Evolutionary conservation across 1,284 basidiomycete species (phyloP), one percentile per base, ranked within the genome.

Genomic region (Wallemia hederae): DNA sequence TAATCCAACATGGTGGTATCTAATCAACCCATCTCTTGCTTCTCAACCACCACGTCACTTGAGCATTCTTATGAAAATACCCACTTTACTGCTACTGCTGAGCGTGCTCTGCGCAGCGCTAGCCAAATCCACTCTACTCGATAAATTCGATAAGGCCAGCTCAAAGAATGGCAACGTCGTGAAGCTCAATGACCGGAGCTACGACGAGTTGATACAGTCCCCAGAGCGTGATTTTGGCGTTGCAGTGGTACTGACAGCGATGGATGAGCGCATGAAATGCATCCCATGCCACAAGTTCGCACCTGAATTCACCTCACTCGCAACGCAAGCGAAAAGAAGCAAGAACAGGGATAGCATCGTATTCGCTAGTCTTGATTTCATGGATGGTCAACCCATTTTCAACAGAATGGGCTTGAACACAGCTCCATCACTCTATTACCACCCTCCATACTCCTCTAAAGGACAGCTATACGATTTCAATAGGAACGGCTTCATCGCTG

Each of bases 291-390:
- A 88, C 68, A 78, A 83, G 63, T 92, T 96, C 66, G 79, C 85
- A 61, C 85, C 87, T 1, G 76, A 82, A 19, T 92, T 81, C 76
- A 76, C 76, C 24, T 72, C 79, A 1, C 80, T 94, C 7, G 84
- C 86, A 24, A 80, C 80, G 65, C 79, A 84, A 34, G 94, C 89
- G 90, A 69, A 76, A 2, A 75, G 74, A 27, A 76, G 74, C 60
- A 73, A 73, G n/a, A 72, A 81, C 31, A 77, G 82, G 55, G 76
- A 87, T 69, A 72, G 76, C 62, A 87, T 92, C 70, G 89, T 94
- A 77, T 96, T 94, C 67, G 90, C 80, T 15, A 81, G 80, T n/a
- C 72, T 88, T 33, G 90, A 96, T 70, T 94, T 92, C 68, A 78
- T 82, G 64, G 76, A 84, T 49, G 81, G 78, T 1, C 77, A 79